Evolutionary conservation across 306 rosid genomes (phyloP).

Genomic region (Gastrolobium villosum): DNA sequence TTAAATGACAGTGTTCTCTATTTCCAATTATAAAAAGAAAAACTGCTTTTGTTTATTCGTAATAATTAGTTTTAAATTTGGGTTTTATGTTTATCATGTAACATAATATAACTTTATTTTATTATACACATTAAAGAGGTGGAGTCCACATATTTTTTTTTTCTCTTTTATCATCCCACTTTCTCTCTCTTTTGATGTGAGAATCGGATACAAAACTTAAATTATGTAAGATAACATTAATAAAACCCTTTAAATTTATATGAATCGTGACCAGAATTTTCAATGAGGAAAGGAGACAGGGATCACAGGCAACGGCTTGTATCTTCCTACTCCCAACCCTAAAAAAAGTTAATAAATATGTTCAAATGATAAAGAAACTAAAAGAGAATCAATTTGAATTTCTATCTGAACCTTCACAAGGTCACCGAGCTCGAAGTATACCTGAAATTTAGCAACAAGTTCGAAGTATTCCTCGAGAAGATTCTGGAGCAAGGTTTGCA

Average conservation of each 20-base stretch:
- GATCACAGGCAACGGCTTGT: neutral
- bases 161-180: too few relatives aligned
- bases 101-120: too few relatives aligned
- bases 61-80: neutral
- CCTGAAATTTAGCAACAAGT: slow-evolving; percentile 51
- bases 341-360: neutral
- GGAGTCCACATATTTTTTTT: too few relatives aligned
- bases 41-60: neutral
- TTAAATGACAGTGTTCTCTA: neutral
- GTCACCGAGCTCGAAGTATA: slow-evolving; percentile 67
- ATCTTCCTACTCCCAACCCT: neutral
- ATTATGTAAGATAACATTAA: too few relatives aligned
- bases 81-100: too few relatives aligned
- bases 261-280: neutral
- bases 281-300: slow-evolving; percentile 1
- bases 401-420: slow-evolving; percentile 72
- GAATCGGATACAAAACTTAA: too few relatives aligned
- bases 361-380: neutral
- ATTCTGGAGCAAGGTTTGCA: slow-evolving; percentile 72
- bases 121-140: too few relatives aligned
- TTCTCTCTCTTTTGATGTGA: too few relatives aligned
- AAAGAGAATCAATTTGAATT: neutral
- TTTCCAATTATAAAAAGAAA: neutral
- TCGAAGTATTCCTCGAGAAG: slow-evolving; percentile 49
- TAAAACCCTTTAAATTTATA: neutral